Evolutionary conservation across 345 rosid genomes (phyloP).

Genomic region (Eucalyptus lansdowneana): DNA sequence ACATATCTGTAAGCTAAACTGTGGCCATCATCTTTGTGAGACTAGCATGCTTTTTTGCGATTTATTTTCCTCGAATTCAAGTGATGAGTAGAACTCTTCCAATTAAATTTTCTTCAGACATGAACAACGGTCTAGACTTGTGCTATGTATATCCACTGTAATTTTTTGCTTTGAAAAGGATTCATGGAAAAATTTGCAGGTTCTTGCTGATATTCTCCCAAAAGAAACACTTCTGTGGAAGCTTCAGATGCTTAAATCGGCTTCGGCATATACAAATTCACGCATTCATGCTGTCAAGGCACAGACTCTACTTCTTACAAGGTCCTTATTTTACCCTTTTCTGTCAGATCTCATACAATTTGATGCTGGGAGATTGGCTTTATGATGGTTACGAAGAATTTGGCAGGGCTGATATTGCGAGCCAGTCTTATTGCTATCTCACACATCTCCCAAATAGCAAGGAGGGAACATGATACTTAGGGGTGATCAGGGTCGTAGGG

Average conservation of each 20-base stretch:
- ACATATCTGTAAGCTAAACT: conserved; percentile 21
- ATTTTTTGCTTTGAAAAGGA: background rate
- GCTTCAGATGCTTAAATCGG: conserved; percentile 54
- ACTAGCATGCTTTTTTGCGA: background rate
- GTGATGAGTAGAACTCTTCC: background rate
- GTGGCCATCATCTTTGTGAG: background rate
- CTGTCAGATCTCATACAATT: background rate
- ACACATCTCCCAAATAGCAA: background rate
- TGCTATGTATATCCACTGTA: background rate
- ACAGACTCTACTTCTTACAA: conserved; percentile 49
- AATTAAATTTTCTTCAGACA: background rate
- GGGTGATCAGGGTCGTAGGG: too few relatives aligned
- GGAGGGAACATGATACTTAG: background rate
- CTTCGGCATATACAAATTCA: conserved; percentile 48
- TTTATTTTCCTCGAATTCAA: background rate
- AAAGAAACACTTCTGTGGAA: conserved; percentile 73
- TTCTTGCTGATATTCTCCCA: conserved; percentile 41
- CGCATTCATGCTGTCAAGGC: conserved; percentile 67
- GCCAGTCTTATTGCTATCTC: background rate
- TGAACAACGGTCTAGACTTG: background rate
- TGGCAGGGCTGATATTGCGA: background rate
- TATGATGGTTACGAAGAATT: background rate
- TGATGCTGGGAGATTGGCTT: background rate
- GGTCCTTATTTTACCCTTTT: conserved; percentile 3
- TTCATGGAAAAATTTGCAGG: conserved; percentile 27